A percentile compares a stretch with the other conserved stretches of the same genome.
Conservation (phyloP, 768 basidiomycete species). For the Russula emetica region DNA sequence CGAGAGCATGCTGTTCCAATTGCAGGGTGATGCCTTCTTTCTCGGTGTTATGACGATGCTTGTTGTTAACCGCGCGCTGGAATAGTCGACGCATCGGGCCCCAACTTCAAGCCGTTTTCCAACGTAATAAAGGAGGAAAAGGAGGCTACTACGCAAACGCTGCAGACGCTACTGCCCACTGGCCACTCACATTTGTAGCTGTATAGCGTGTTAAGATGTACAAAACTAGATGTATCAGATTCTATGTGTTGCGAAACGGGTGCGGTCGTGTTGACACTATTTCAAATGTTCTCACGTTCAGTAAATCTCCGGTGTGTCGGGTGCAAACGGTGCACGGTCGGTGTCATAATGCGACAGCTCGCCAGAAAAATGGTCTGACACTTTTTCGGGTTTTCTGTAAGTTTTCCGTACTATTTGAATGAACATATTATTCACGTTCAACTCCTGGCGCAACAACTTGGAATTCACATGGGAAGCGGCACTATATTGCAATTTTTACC, state of each 20-base stretch:
- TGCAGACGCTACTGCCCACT: slow-evolving; percentile 34
- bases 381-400: too few species aligned
- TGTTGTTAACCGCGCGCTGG: slow-evolving; percentile 21
- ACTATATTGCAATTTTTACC: too few species aligned
- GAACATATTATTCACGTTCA: too few species aligned
- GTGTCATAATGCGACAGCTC: too few species aligned
- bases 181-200: not conserved
- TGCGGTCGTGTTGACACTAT: not conserved
- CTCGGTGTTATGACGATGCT: slow-evolving; percentile 8
- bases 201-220: not conserved
- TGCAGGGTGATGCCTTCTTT: slow-evolving; percentile 49
- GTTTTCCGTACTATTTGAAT: too few species aligned
- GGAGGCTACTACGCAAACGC: slow-evolving; percentile 46
- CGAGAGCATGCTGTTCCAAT: slow-evolving; percentile 75
- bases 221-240: not conserved
- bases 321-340: too few species aligned
- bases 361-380: too few species aligned
- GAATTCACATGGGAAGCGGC: too few species aligned
- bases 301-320: too few species aligned
- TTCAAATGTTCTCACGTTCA: not conserved
- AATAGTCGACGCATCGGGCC: slow-evolving; percentile 54
- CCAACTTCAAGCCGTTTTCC: slow-evolving; percentile 70
- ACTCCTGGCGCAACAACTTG: too few species aligned
- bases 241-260: too few species aligned
- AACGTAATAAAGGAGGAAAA: slow-evolving; percentile 75